Percentiles rank a stretch among this genome's conserved stretches.
phyloP scores from a whole-genome alignment of 2,329 filamentous ascomycete species.

The Fusarium nematophilum region DNA sequence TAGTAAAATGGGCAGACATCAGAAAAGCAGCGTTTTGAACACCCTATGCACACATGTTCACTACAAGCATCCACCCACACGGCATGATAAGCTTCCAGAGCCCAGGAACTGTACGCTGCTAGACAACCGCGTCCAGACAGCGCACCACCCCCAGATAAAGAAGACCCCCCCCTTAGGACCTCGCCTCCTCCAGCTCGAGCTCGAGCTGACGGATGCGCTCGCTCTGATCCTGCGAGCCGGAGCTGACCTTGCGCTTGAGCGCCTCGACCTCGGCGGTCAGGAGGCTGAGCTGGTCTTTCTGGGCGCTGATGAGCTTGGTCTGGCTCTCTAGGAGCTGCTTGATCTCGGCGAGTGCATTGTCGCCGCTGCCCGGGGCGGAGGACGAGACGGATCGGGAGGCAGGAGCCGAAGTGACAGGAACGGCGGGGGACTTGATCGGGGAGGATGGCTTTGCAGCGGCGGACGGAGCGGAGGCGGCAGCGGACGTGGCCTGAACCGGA shows the following conservation, averaged over 20 bases:
- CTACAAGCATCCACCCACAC: slow-evolving; percentile 33
- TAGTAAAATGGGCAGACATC: slow-evolving; percentile 18
- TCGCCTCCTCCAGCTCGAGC: slow-evolving; percentile 72
- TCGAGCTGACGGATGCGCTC: slow-evolving; percentile 76
- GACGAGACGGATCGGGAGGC: slow-evolving; percentile 42
- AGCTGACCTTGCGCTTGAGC: slow-evolving; percentile 79
- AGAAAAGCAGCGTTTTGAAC: slow-evolving; percentile 41
- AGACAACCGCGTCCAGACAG: not conserved
- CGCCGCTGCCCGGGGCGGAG: slow-evolving; percentile 58
- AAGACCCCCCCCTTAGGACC: slow-evolving; percentile 56
- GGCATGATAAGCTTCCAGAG: slow-evolving; percentile 23
- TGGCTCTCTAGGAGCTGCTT: slow-evolving; percentile 82
- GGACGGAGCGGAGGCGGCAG: slow-evolving; percentile 34
- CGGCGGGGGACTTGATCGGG: slow-evolving; percentile 45
- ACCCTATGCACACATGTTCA: slow-evolving; percentile 44
- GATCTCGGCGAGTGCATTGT: slow-evolving; percentile 78
- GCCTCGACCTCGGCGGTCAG: slow-evolving; percentile 80
- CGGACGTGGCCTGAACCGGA: slow-evolving; percentile 42
- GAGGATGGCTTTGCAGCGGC: slow-evolving; percentile 48
- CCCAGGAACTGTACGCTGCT: slow-evolving; percentile 2
- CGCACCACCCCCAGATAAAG: not conserved
- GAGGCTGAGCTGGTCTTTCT: slow-evolving; percentile 78
- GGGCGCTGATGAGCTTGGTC: slow-evolving; percentile 79
- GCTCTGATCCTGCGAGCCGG: slow-evolving; percentile 69
- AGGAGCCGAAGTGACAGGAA: slow-evolving; percentile 45